Conservation (phyloP, 179 eudicot genomes). For the Carnegiea gigantea region DNA sequence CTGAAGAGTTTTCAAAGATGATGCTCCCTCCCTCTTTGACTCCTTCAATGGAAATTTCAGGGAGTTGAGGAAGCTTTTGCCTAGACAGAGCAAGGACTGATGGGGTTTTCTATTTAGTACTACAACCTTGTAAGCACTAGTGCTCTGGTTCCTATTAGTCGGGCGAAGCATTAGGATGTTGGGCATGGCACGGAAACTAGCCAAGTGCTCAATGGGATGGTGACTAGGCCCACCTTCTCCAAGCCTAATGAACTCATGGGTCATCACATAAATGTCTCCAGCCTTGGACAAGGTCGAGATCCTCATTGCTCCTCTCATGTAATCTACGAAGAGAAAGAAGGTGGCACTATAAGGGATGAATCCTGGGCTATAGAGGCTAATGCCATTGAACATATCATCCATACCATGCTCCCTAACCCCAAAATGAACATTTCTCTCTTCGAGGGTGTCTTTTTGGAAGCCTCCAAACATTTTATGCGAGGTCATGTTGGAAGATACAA, state of each 20-base stretch:
- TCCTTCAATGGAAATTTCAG: conserved; percentile 51
- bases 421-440: conserved; percentile 54
- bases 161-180: conserved; percentile 56
- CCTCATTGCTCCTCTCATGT: conserved; percentile 65
- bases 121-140: conserved; percentile 58
- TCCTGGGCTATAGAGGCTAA: conserved; percentile 59
- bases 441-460: conserved; percentile 54
- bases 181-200: conserved; percentile 64
- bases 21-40: conserved; percentile 57
- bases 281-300: conserved; percentile 54
- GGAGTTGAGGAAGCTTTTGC: conserved; percentile 49
- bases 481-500: conserved; percentile 61
- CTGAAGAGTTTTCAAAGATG: conserved; percentile 50
- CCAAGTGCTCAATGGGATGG: conserved; percentile 63
- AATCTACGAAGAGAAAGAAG: conserved; percentile 62
- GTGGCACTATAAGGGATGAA: conserved; percentile 60
- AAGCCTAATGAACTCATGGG: conserved; percentile 67
- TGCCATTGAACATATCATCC: conserved; percentile 64
- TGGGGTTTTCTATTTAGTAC: conserved; percentile 45
- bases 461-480: conserved; percentile 43
- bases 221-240: conserved; percentile 72
- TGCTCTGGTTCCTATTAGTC: conserved; percentile 62
- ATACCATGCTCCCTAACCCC: conserved; percentile 66
- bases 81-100: conserved; percentile 58
- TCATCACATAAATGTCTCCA: conserved; percentile 58